A percentile compares a stretch with the other conserved stretches of the same genome.
Evolutionary conservation across 768 basidiomycete species (phyloP).

Genomic region (Boletus rubroflammeus): DNA sequence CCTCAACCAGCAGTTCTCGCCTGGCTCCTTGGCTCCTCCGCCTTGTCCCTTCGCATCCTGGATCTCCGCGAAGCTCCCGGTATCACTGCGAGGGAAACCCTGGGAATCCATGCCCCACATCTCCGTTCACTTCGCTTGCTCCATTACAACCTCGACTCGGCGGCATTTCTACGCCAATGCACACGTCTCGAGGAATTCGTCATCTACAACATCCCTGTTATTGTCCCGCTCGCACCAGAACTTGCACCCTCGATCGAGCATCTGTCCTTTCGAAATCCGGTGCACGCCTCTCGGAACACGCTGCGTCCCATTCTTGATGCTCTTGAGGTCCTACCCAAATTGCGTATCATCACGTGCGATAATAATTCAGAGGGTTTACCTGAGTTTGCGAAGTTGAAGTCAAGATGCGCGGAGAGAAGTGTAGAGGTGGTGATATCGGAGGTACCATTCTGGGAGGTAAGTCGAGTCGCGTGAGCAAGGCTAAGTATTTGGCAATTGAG

Average conservation of each 20-base stretch:
- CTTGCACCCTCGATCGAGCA: slow-evolving; percentile 41
- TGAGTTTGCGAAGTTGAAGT: slow-evolving; percentile 24
- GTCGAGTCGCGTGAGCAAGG: slow-evolving; percentile 11
- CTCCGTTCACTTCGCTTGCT: slow-evolving; percentile 44
- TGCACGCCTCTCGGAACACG: slow-evolving; percentile 19
- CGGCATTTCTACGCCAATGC: slow-evolving; percentile 36
- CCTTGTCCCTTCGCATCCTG: slow-evolving; percentile 35
- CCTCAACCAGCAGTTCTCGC: slow-evolving; percentile 29
- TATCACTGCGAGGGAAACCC: slow-evolving; percentile 15
- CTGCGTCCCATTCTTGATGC: slow-evolving; percentile 31
- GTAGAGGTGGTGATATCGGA: slow-evolving; percentile 28
- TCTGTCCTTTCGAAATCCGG: slow-evolving; percentile 35
- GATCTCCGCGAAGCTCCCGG: slow-evolving; percentile 39
- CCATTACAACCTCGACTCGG: slow-evolving; percentile 32
- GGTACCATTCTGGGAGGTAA: slow-evolving; percentile 35
- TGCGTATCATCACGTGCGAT: slow-evolving; percentile 39
- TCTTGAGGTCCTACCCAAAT: slow-evolving; percentile 30
- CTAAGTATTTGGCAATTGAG: neutral
- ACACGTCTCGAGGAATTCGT: slow-evolving; percentile 39
- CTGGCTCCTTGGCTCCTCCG: slow-evolving; percentile 41
- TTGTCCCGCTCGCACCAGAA: slow-evolving; percentile 28
- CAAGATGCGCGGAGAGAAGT: slow-evolving; percentile 29
- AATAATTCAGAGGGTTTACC: slow-evolving; percentile 15
- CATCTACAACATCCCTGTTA: slow-evolving; percentile 34
- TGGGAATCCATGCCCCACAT: slow-evolving; percentile 30